A percentile compares a stretch with the other conserved stretches of the same genome.
Conservation (phyloP, 148 eudicot species). For the Vaccinium vitisidaea region DNA sequence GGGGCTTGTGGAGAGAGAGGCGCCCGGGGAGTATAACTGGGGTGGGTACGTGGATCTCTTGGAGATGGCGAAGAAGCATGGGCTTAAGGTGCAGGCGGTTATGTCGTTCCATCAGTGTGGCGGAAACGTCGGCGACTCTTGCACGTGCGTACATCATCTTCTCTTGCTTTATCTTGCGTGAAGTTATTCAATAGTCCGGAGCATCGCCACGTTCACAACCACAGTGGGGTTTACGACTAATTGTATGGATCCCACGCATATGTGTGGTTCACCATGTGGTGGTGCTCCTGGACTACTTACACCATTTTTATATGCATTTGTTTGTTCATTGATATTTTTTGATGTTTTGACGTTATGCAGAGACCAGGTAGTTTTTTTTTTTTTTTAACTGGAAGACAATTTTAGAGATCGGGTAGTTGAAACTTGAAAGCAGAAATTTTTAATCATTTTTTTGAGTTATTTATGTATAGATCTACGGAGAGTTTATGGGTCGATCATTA, state of each 20-base stretch:
- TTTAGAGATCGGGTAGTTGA: neutral
- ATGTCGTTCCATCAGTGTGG: conserved; percentile 97
- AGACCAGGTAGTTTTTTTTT: neutral
- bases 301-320: neutral
- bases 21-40: conserved; percentile 75
- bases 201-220: no score
- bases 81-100: conserved; percentile 82
- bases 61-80: conserved; percentile 68
- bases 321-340: neutral
- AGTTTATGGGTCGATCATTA: neutral
- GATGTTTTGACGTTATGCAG: neutral
- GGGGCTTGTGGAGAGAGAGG: conserved; percentile 90
- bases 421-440: neutral
- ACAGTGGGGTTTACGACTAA: no score
- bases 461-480: neutral
- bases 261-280: no score
- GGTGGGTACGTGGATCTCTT: conserved; percentile 77
- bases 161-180: neutral
- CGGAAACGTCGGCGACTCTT: conserved; percentile 88
- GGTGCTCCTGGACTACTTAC: no score
- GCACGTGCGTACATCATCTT: conserved; percentile 51
- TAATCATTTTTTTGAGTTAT: neutral
- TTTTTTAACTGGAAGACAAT: no score
- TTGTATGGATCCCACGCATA: no score
- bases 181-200: no score